Conservation (phyloP, 768 basidiomycete species). For the Holtermanniella nyarrowii region DNA sequence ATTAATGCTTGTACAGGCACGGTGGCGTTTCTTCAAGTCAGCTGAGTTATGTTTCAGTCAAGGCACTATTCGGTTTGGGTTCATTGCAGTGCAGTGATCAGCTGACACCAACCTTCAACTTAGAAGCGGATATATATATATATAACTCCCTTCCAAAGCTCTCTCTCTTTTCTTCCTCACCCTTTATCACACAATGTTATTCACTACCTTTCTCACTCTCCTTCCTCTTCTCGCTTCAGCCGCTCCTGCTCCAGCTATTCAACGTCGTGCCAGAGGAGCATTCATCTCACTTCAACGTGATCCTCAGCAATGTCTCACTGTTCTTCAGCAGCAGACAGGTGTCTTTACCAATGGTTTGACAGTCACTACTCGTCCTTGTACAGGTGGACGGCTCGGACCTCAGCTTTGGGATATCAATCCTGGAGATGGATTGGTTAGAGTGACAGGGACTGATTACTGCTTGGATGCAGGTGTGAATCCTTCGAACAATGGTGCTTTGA, state of each 20-base stretch:
- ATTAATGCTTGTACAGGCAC: no score
- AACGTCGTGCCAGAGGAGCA: background rate
- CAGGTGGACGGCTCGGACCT: conserved; percentile 2
- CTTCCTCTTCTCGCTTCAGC: background rate
- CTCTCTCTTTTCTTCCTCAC: no score
- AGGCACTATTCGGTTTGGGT: no score
- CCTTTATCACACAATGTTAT: no score
- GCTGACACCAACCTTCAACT: no score
- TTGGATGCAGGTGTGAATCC: conserved; percentile 15
- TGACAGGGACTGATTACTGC: conserved; percentile 11
- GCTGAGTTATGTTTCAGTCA: no score
- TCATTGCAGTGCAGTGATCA: no score
- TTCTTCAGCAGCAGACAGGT: background rate
- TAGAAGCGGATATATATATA: no score
- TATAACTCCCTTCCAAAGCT: no score
- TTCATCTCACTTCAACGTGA: background rate
- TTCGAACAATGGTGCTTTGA: conserved; percentile 13
- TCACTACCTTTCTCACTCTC: background rate
- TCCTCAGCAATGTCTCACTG: background rate
- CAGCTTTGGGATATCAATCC: conserved; percentile 14
- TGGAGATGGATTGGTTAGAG: conserved; percentile 10
- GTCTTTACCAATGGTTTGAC: background rate
- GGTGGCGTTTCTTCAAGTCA: no score
- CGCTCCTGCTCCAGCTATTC: no score
- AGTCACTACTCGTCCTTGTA: background rate